These are phyloP conservation scores for Boletus reticuloceps DNA, from an alignment of 768 basidiomycete species.

Conservation along the genomic window DNA sequence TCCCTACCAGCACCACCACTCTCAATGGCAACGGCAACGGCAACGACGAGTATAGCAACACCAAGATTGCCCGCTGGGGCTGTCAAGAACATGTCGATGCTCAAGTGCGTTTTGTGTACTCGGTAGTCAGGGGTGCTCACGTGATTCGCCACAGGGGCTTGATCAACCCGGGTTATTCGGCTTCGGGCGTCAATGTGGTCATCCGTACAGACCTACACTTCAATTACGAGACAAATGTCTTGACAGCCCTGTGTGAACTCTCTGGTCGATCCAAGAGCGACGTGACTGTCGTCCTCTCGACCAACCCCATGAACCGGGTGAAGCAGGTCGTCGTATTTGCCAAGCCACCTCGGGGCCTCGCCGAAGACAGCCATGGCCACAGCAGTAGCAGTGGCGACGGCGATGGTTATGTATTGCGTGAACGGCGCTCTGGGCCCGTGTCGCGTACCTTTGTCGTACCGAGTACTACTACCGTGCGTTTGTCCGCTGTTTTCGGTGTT, in stretches of 20 bases:
- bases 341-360: slow-evolving; percentile 39
- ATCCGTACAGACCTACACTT: slow-evolving; percentile 65
- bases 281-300: slow-evolving; percentile 57
- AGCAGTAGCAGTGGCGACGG: no score
- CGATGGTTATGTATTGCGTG: slow-evolving; percentile 45
- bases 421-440: slow-evolving; percentile 54
- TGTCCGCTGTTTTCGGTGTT: slow-evolving; percentile 15
- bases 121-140: slow-evolving; percentile 8
- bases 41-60: not conserved
- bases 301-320: slow-evolving; percentile 58
- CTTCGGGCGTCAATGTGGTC: slow-evolving; percentile 30
- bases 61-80: not conserved
- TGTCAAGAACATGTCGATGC: slow-evolving; percentile 11
- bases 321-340: slow-evolving; percentile 61
- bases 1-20: slow-evolving; percentile 8
- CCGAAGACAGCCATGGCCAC: slow-evolving; percentile 11
- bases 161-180: slow-evolving; percentile 24
- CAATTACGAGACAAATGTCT: slow-evolving; percentile 45
- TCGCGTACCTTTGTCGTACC: slow-evolving; percentile 53
- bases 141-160: slow-evolving; percentile 17
- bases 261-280: slow-evolving; percentile 63
- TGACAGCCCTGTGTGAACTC: slow-evolving; percentile 65
- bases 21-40: not conserved
- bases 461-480: slow-evolving; percentile 51
- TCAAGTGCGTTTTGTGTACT: slow-evolving; percentile 21